Percentiles rank a stretch among this genome's conserved stretches.
phyloP scores from a whole-genome alignment of 495 filamentous ascomycete genomes.

The Bacidia rubella region DNA sequence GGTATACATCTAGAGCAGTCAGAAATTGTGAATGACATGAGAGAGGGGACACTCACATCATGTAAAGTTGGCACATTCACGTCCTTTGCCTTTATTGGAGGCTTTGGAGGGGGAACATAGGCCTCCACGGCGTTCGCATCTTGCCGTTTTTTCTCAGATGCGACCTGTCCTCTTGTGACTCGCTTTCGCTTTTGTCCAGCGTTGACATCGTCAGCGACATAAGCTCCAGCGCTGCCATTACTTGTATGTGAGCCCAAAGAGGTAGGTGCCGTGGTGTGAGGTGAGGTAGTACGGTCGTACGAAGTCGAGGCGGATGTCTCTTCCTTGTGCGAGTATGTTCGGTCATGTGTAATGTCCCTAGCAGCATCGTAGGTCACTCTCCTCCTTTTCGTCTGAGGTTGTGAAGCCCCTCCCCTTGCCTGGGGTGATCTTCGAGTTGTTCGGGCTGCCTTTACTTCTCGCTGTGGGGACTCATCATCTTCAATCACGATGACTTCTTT shows the following conservation, averaged over 20 bases:
- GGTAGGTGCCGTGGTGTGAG: conserved; percentile 81
- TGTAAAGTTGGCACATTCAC: conserved; percentile 67
- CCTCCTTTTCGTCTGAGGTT: conserved; percentile 51
- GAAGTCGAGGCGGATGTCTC: conserved; percentile 61
- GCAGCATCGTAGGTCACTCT: conserved; percentile 52
- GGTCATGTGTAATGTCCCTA: conserved; percentile 40
- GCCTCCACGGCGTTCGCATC: conserved; percentile 62
- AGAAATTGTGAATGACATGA: conserved; percentile 3
- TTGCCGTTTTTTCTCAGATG: conserved; percentile 65
- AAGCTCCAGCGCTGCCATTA: conserved; percentile 42
- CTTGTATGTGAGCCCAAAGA: conserved; percentile 69
- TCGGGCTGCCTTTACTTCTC: conserved; percentile 33
- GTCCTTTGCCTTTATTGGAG: conserved; percentile 82
- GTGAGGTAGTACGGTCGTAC: conserved; percentile 74
- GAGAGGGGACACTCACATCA: conserved; percentile 51
- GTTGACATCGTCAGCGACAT: conserved; percentile 39
- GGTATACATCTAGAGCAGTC: conserved; percentile 24
- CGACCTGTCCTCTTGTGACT: conserved; percentile 56
- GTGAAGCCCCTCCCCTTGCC: conserved; percentile 19
- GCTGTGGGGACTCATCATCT: conserved; percentile 54
- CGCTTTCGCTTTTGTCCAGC: conserved; percentile 80
- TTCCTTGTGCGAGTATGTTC: conserved; percentile 50
- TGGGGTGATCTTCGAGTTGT: conserved; percentile 18
- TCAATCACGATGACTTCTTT: conserved; percentile 94
- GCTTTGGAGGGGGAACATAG: conserved; percentile 76